Conservation (phyloP, 176 grass and related monocot genomes). For the Eragrostis nindensis region DNA sequence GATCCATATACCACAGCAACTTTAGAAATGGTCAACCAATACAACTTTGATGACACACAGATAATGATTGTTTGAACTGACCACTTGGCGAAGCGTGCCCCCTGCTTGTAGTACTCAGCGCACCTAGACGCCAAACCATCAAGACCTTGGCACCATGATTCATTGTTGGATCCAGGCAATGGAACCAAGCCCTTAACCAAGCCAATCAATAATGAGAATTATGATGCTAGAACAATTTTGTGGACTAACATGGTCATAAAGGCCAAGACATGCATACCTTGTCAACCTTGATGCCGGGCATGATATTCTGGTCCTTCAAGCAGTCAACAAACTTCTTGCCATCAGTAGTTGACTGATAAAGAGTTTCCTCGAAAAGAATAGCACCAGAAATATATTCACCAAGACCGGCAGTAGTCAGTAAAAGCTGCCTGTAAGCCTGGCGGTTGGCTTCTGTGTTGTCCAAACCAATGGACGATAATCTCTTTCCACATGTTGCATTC, state of each 20-base stretch:
- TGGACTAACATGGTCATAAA: not conserved
- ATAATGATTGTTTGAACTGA: slow-evolving; percentile 42
- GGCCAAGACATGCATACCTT: slow-evolving; percentile 62
- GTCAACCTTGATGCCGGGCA: slow-evolving; percentile 98
- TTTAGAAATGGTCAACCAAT: slow-evolving; percentile 16
- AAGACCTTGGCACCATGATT: slow-evolving; percentile 99
- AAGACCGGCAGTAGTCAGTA: slow-evolving; percentile 83
- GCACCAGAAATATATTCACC: slow-evolving; percentile 95
- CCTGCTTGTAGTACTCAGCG: slow-evolving; percentile 96
- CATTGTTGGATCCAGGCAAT: slow-evolving; percentile 92
- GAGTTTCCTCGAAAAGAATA: slow-evolving; percentile 96
- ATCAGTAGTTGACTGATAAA: slow-evolving; percentile 91
- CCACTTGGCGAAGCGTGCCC: slow-evolving; percentile 96
- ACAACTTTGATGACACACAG: slow-evolving; percentile 5
- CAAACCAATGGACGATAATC: slow-evolving; percentile 86
- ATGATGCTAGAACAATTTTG: slow-evolving; percentile 17
- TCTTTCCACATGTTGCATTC: slow-evolving; percentile 96
- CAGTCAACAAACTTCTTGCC: slow-evolving; percentile 95
- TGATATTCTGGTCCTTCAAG: slow-evolving; percentile 82
- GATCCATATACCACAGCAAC: slow-evolving; percentile 16
- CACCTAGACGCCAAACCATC: slow-evolving; percentile 96
- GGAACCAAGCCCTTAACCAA: slow-evolving; percentile 83
- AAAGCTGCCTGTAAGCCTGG: slow-evolving; percentile 91
- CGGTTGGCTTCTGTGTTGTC: slow-evolving; percentile 93
- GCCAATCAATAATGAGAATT: slow-evolving; percentile 17